Evolutionary conservation across 305 asterid genomes (phyloP).

Genomic region (Ajuga reptans): DNA sequence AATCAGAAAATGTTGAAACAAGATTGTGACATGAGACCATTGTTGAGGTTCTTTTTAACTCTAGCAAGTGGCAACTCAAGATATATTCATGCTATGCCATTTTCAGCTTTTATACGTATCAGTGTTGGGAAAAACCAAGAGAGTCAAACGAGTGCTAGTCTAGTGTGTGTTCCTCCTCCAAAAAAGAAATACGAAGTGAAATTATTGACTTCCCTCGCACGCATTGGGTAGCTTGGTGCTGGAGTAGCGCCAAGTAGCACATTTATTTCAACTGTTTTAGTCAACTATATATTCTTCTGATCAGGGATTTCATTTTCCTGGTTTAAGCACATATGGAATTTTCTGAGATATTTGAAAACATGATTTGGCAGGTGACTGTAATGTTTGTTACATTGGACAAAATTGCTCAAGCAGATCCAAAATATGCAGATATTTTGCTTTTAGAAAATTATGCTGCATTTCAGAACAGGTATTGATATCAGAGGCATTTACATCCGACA

Average conservation of each 20-base stretch:
- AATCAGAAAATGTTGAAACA: not conserved
- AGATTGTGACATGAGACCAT: not conserved
- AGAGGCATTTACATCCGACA: not conserved
- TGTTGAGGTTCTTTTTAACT: not conserved
- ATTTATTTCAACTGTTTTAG: conserved; percentile 6
- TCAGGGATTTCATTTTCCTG: not conserved
- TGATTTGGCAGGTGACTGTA: conserved; percentile 72
- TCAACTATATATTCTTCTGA: not conserved
- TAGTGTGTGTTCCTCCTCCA: not conserved
- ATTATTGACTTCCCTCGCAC: not conserved
- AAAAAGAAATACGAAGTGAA: not conserved
- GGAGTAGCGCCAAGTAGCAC: conserved; percentile 11
- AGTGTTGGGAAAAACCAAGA: not conserved
- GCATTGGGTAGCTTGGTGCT: conserved; percentile 8
- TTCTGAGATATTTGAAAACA: conserved; percentile 23
- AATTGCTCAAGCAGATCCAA: conserved; percentile 83
- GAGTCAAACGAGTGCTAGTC: not conserved
- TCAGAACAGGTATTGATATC: conserved; percentile 69
- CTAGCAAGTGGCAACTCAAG: not conserved
- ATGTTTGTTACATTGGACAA: conserved; percentile 96
- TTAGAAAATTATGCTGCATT: conserved; percentile 97
- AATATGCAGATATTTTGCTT: conserved; percentile 79
- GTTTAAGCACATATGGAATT: conserved; percentile 8
- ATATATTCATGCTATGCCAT: not conserved
- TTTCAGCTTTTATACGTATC: not conserved